Percentiles rank a stretch among this genome's conserved stretches.
Conservation (phyloP, 805 yeast species). For the Kluyveromyces aestuarii region DNA sequence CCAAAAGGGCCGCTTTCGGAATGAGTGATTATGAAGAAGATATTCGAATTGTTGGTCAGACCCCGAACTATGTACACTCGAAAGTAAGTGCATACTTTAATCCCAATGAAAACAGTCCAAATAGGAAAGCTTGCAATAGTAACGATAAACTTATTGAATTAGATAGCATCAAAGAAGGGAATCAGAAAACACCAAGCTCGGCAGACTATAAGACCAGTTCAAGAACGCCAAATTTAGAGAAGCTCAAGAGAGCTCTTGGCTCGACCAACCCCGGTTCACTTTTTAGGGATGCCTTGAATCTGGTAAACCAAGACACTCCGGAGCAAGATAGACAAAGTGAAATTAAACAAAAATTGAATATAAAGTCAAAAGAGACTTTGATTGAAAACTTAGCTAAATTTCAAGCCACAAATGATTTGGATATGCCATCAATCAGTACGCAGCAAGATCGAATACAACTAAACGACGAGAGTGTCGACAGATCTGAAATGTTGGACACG, state of each 20-base stretch:
- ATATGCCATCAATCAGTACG: not conserved
- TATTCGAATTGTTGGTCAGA: not conserved
- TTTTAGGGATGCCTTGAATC: not conserved
- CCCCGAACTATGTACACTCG: not conserved
- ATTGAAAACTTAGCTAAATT: not conserved
- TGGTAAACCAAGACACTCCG: not conserved
- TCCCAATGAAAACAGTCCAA: not conserved
- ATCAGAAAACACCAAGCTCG: not conserved
- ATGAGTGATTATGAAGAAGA: not conserved
- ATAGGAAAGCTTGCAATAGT: not conserved
- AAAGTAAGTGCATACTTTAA: not conserved
- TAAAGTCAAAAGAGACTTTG: not conserved
- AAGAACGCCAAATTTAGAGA: not conserved
- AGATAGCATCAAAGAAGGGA: not conserved
- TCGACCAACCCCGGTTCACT: not conserved
- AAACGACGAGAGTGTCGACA: not conserved
- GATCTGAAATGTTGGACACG: conserved; percentile 3
- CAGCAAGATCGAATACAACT: not conserved
- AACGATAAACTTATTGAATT: too few relatives aligned
- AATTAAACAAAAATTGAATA: not conserved
- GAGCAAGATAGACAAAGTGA: not conserved
- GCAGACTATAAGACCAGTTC: not conserved
- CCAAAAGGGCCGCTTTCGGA: not conserved
- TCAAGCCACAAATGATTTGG: not conserved
- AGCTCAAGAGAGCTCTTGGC: not conserved